A percentile compares a stretch with the other conserved stretches of the same genome.
Evolutionary conservation across 768 basidiomycete genomes (phyloP).

Genomic region (Auricularia sp.): DNA sequence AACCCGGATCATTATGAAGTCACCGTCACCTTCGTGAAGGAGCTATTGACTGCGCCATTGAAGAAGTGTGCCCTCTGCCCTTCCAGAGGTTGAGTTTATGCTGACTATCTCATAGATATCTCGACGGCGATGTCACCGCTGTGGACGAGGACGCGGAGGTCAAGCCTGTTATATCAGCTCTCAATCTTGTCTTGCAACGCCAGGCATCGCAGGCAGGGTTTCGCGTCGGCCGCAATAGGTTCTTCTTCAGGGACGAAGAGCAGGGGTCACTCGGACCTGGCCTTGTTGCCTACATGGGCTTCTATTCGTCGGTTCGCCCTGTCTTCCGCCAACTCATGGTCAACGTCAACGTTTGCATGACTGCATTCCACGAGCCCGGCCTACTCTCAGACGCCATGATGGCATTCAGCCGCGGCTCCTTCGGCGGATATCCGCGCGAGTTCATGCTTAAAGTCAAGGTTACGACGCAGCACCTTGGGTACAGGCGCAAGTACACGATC

Average conservation of each 20-base stretch:
- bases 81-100: too few species aligned
- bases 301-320: slow-evolving; percentile 31
- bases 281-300: slow-evolving; percentile 20
- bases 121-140: slow-evolving; percentile 46
- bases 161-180: slow-evolving; percentile 47
- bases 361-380: slow-evolving; percentile 40
- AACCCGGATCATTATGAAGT: background rate
- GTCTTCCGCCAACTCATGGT: slow-evolving; percentile 40
- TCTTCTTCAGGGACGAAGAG: slow-evolving; percentile 39
- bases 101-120: slow-evolving; percentile 31
- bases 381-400: slow-evolving; percentile 48
- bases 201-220: slow-evolving; percentile 38
- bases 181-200: slow-evolving; percentile 54
- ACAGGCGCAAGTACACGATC: slow-evolving; percentile 51
- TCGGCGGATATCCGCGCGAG: slow-evolving; percentile 46
- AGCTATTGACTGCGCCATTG: background rate
- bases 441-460: slow-evolving; percentile 63
- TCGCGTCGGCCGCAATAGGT: slow-evolving; percentile 55
- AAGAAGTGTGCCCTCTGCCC: background rate
- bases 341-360: slow-evolving; percentile 45
- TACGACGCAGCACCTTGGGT: slow-evolving; percentile 59
- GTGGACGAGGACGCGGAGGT: slow-evolving; percentile 40
- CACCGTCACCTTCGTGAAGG: background rate
- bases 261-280: background rate
- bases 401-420: slow-evolving; percentile 42